Evolutionary conservation across 371 early-diverging fungal genomes (phyloP).

Genomic region (Mortierella sp.): DNA sequence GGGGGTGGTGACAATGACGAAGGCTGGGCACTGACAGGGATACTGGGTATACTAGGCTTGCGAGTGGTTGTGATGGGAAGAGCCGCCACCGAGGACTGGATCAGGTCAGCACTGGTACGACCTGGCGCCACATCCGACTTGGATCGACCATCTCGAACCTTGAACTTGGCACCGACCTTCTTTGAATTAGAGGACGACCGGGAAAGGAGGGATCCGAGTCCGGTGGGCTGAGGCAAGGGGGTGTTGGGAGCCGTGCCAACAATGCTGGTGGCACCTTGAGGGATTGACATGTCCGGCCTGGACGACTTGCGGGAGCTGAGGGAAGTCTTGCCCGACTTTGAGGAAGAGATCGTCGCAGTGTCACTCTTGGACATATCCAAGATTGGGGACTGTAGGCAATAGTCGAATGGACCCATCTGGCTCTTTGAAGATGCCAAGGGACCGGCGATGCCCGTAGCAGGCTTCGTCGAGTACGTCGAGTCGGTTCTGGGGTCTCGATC

Average conservation of each 20-base stretch:
- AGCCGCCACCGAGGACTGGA: conserved; percentile 2
- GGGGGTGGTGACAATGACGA: conserved; percentile 51
- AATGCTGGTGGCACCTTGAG: neutral
- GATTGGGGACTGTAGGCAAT: neutral
- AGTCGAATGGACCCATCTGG: neutral
- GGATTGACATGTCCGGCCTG: neutral
- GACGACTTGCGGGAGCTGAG: conserved; percentile 3
- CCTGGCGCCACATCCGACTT: conserved; percentile 35
- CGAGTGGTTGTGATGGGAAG: conserved; percentile 28
- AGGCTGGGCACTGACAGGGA: conserved; percentile 17
- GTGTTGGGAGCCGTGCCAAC: conserved; percentile 4
- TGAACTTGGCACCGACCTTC: conserved; percentile 17
- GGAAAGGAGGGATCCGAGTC: conserved; percentile 27
- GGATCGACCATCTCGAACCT: conserved; percentile 30
- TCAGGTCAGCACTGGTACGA: conserved; percentile 6
- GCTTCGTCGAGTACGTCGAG: neutral
- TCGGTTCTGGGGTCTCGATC: neutral
- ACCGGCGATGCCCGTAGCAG: neutral
- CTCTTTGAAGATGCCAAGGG: neutral
- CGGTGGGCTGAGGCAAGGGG: neutral
- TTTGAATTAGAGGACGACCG: conserved; percentile 41
- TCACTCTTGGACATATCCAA: conserved; percentile 17
- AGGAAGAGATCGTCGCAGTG: neutral
- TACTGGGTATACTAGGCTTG: conserved; percentile 19
- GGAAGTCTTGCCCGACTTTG: neutral